These are phyloP conservation scores for Pichia sporocuriosa DNA, from an alignment of 805 yeast genomes.

Conservation along the genomic window DNA sequence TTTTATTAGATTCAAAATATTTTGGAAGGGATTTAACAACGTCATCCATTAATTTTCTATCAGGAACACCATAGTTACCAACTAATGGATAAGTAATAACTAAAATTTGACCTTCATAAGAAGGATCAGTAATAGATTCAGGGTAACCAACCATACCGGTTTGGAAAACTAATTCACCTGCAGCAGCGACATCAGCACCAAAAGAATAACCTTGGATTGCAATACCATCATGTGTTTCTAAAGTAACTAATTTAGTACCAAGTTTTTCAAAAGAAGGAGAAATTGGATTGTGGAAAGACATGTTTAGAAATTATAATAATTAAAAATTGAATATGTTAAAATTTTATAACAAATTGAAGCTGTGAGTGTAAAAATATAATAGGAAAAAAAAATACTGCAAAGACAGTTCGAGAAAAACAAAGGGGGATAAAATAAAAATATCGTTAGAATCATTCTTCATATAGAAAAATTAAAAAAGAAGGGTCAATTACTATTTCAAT, in stretches of 20 bases:
- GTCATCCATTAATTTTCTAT: slow-evolving; percentile 69
- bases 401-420: too few species aligned
- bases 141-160: slow-evolving; percentile 99
- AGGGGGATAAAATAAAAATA: neutral
- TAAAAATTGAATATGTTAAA: neutral
- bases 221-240: slow-evolving; percentile 83
- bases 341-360: neutral
- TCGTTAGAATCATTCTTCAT: too few species aligned
- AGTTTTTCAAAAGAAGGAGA: slow-evolving; percentile 84
- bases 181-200: slow-evolving; percentile 82
- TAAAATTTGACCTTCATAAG: slow-evolving; percentile 94
- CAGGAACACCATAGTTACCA: slow-evolving; percentile 99
- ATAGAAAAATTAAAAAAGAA: too few species aligned
- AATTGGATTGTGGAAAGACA: slow-evolving; percentile 65
- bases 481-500: too few species aligned
- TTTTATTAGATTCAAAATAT: slow-evolving; percentile 86
- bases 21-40: slow-evolving; percentile 71
- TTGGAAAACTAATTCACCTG: slow-evolving; percentile 98
- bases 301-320: too few species aligned
- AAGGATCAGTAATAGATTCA: slow-evolving; percentile 95
- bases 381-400: slow-evolving; percentile 1
- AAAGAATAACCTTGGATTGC: slow-evolving; percentile 92
- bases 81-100: slow-evolving; percentile 95
- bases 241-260: slow-evolving; percentile 76
- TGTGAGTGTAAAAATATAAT: neutral